Evolutionary conservation across 495 filamentous ascomycete species (phyloP), one percentile per base, ranked within the genome.

Genomic region (Podospora pseudocomata): DNA sequence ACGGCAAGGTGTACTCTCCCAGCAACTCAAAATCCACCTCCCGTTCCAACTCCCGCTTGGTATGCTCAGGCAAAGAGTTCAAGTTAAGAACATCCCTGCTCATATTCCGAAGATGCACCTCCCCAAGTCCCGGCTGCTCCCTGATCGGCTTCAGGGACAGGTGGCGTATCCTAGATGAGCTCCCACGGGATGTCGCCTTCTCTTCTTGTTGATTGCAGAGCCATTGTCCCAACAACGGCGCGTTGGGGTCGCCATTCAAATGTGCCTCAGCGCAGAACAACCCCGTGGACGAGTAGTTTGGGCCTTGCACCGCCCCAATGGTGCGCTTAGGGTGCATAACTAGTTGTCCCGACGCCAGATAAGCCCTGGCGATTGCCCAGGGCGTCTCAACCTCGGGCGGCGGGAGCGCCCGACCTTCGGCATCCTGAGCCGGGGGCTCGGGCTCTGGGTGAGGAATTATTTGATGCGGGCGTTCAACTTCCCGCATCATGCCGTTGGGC

Each of bases 281-380:
- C 7, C 72, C 71, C 0, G 79, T 80, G 13, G 77, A 73, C 0
- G 69, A 55, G 60, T 86, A 87, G 13, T 76, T 75, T 0, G 77
- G 77, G 0, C 84, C 84, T 57, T 87, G 80, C 2, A 85, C 73
- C 4, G 72, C 80, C 20, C 83, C 84, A 20, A 84, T 71, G 0
- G 73, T 78, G 1, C 70, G 78, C 58, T 83, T 65, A 0, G 71
- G 72, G 30, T 79, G 75, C 0, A 72, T 63, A 2, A 64, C 57
- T 0, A 86, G 72, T 59, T 79, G 78, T 0, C 63, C 63, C 20
- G 66, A 71, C 1, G 62, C 27, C 0, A 86, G 63, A 58, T 77
- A 81, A 0, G 69, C 59, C 3, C 7, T 32, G 30, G 0, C 68
- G 69, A 6, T 73, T 78, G 44, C 13, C 1, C 66, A 60, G 2